Base-by-base conservation (phyloP, 2,329 filamentous ascomycete species). In the Nemania diffusa region DNA sequence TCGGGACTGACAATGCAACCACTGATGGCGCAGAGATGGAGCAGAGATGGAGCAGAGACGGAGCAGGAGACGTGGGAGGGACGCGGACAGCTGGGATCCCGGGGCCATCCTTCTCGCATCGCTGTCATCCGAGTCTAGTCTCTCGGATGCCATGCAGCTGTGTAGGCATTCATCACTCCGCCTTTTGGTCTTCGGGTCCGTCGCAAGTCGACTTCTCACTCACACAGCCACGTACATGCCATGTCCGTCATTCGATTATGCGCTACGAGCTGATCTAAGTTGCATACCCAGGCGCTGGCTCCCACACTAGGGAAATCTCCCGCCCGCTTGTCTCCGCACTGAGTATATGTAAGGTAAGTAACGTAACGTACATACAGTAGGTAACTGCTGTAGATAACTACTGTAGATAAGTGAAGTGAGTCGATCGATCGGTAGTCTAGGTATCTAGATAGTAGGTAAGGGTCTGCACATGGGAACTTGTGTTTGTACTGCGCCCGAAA, bases 1-100 rank as follows among this genome's bases (percentile, higher is more conserved):
- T 61, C 67, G 69, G 69, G 64, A 67, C 66, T 46, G 60, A 29
- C 24, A 62, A 13, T 65, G 66, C 63, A 64, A 68, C 65, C 62
- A n/a, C n/a, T n/a, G n/a, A n/a, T n/a, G n/a, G n/a, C n/a, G n/a
- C 34, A 57, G 40, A 42, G 55, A 57, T 40, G 59, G 50, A 65
- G 26, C 37, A 22, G 32, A 26, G 37, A 11, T 11, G 56, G 9
- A 59, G 34, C 26, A 60, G 52, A 22, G 15, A 48, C 9, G n/a
- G n/a, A 52, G 15, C 9, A n/a, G 6, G 56, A 44, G 40, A 24
- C 20, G 27, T 52, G 34, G 55, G 46, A 42, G 32, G 37, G 52
- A 57, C 9, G 24, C 62, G 57, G 51, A n/a, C 34, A 63, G 48
- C 55, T 57, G 40, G 26, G 32, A 20, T 50, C 48, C 42, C 53